Base-by-base conservation (phyloP, 2,329 filamentous ascomycete genomes). In the Sclerotiophoma versabilis region DNA sequence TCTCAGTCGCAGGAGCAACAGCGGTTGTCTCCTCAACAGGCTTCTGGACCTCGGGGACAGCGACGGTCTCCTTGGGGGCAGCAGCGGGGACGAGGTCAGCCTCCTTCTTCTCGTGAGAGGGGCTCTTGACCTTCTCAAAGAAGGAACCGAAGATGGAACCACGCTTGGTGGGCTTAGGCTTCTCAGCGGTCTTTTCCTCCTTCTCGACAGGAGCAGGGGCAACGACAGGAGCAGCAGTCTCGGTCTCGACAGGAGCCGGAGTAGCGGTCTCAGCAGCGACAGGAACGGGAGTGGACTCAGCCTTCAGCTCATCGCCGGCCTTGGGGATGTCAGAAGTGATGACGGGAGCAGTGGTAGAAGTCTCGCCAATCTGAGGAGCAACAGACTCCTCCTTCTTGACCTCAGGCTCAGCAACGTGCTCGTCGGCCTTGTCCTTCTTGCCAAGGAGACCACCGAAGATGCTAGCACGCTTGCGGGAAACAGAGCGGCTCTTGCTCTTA, bases 121-220 rank as follows among this genome's bases (percentile, higher is more conserved):
- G 80, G 71, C 76, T 79, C 72, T 77, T 79, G 51, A 81, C 70
- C 72, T 77, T 77, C 65, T 91, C 89, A 77, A 83, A 84, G 73
- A 91, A 87, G 70, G 86, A 87, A 68, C 86, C 86, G 78, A 96
- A 96, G 70, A 93, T 88, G 63, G 91, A 95, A 77, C 87, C 87
- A 76, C 92, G 90, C 90, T 96, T 96, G 77, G 85, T 83, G 41
- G 76, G 76, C 86, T 91, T 92, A 65, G 82, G 74, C 66, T 75
- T 75, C 58, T 72, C 69, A 36, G 75, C 78, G 60, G 69, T 67
- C 60, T 70, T 65, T 19, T 62, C 67, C 42, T 80, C 77, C 55
- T 68, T 68, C 53, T 73, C 71, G 19, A 56, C 57, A 23, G 58
- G 34, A 23, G 57, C 39, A n/a, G 59, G 50, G 19, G 53, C 51